Percentiles rank a stretch among this genome's conserved stretches.
Evolutionary conservation across 192 early-diverging fungal species (phyloP).

Genomic region (Rhizoclosmatium globosum): DNA sequence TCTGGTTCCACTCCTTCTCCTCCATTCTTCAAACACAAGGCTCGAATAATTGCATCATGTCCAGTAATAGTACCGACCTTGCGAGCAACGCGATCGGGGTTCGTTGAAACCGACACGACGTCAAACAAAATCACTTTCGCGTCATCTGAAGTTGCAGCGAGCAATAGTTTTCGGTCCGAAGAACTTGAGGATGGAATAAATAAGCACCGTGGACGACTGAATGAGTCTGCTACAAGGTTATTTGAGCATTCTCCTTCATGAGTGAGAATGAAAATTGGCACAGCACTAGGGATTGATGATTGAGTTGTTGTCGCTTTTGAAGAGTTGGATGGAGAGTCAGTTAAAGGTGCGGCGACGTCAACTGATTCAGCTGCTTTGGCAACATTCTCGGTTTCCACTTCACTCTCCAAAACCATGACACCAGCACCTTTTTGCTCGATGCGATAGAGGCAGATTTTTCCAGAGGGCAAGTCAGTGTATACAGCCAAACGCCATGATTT

Average conservation of each 20-base stretch:
- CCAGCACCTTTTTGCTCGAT: neutral
- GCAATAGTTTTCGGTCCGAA: constrained; percentile 50
- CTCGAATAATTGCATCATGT: constrained; percentile 64
- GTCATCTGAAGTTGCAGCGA: constrained; percentile 75
- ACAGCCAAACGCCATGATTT: constrained; percentile 15
- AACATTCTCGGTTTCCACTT: neutral
- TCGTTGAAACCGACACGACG: constrained; percentile 51
- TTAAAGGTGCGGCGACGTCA: neutral
- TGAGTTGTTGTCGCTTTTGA: neutral
- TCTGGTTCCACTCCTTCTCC: neutral
- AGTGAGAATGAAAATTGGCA: neutral
- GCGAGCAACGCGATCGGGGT: constrained; percentile 38
- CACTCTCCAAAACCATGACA: constrained; percentile 10
- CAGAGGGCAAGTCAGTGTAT: constrained; percentile 27
- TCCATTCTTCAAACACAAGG: constrained; percentile 48
- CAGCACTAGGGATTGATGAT: neutral
- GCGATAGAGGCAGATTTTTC: constrained; percentile 13
- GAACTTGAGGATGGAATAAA: constrained; percentile 71
- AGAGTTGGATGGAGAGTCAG: neutral
- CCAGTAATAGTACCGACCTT: constrained; percentile 61
- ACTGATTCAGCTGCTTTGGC: neutral
- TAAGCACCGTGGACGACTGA: constrained; percentile 68
- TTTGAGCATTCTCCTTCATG: constrained; percentile 73
- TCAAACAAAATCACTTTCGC: constrained; percentile 16
- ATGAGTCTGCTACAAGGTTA: constrained; percentile 66